These are phyloP conservation scores for Tuber umbilicatum DNA, from an alignment of 495 filamentous ascomycete genomes.

Conservation along the genomic window DNA sequence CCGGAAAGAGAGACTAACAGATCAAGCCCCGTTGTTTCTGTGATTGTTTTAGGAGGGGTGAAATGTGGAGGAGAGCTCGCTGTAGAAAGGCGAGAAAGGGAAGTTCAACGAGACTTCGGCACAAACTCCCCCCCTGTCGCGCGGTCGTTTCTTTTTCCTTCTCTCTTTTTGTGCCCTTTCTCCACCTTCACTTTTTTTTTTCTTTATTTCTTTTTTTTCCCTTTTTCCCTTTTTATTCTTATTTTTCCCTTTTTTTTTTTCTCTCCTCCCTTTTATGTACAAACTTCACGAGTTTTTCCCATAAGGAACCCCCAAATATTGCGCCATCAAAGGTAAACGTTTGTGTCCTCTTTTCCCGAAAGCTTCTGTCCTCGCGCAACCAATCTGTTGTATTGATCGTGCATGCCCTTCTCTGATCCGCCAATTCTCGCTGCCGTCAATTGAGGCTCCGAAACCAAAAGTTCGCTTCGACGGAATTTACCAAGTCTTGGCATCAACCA, in stretches of 20 bases:
- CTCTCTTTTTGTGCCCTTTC: slow-evolving; percentile 1
- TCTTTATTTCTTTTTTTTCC: neutral
- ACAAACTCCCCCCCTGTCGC: slow-evolving; percentile 6
- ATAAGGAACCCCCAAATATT: neutral
- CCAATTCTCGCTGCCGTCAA: neutral
- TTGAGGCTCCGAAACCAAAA: neutral
- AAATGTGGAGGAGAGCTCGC: slow-evolving; percentile 2
- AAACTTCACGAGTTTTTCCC: neutral
- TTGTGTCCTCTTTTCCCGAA: neutral
- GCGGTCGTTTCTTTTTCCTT: slow-evolving; percentile 2
- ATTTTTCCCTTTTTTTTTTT: neutral
- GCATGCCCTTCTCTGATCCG: slow-evolving; percentile 4
- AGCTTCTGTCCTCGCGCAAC: neutral
- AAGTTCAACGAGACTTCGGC: slow-evolving; percentile 4
- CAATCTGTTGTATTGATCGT: slow-evolving; percentile 1
- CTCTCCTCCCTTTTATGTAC: neutral
- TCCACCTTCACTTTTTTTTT: neutral
- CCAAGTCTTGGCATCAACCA: slow-evolving; percentile 5
- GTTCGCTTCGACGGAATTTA: slow-evolving; percentile 2
- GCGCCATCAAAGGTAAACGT: neutral
- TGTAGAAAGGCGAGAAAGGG: slow-evolving; percentile 2
- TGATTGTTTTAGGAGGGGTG: neutral
- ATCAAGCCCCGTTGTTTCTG: slow-evolving; percentile 1
- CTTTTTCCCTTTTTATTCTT: too few relatives aligned
- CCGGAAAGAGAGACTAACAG: neutral